Evolutionary conservation across 345 rosid species (phyloP).

Genomic region (Populus nigra): DNA sequence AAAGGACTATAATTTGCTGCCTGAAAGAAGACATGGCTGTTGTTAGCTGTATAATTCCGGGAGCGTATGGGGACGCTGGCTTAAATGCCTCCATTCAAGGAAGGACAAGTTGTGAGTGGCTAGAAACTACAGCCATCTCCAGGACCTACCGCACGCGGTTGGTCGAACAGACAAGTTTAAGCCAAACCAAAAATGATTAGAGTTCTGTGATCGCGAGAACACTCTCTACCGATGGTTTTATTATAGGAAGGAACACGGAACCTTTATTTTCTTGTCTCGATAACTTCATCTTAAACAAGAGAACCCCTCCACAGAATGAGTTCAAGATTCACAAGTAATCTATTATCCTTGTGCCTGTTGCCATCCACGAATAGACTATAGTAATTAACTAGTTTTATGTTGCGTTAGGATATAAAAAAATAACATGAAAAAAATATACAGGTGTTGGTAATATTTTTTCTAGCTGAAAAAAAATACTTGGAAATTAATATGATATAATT

Average conservation of each 20-base stretch:
- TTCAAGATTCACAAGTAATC: neutral
- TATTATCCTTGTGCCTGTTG: neutral
- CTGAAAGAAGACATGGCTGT: too few relatives aligned
- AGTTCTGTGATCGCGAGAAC: neutral
- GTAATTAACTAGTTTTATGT: too few relatives aligned
- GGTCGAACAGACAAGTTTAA: neutral
- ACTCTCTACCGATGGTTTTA: neutral
- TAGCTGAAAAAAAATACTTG: fast-evolving
- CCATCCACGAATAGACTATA: neutral
- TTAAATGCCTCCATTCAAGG: neutral
- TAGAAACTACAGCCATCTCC: neutral
- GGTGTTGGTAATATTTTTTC: too few relatives aligned
- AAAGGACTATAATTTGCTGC: neutral
- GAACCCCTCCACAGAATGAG: neutral
- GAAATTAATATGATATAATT: too few relatives aligned
- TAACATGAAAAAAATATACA: too few relatives aligned
- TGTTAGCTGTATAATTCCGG: neutral
- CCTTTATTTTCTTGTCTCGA: slow-evolving; percentile 3
- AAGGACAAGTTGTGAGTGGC: neutral
- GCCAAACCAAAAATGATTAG: neutral
- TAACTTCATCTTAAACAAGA: neutral
- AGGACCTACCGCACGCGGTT: neutral
- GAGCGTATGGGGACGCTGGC: neutral
- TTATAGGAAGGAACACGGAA: slow-evolving; percentile 2
- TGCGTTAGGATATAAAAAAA: too few relatives aligned